phyloP scores from a whole-genome alignment of 2,329 filamentous ascomycete genomes.

The Colletotrichum agaves region DNA sequence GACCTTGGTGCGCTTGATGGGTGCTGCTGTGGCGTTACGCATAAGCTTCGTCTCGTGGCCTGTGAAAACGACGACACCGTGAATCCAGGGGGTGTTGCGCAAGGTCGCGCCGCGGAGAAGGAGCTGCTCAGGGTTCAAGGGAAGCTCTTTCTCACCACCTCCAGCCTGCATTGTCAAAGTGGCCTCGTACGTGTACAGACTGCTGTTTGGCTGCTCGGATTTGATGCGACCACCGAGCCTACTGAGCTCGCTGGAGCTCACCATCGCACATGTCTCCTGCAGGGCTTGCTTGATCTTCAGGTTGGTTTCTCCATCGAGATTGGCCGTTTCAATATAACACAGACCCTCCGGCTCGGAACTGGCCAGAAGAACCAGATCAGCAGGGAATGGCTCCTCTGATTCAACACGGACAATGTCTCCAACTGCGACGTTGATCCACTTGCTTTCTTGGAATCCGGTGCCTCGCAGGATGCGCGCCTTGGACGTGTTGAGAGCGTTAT shows the following conservation, averaged over 20 bases:
- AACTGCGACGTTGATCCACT: constrained; percentile 93
- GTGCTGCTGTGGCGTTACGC: constrained; percentile 96
- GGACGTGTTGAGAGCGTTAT: constrained; percentile 87
- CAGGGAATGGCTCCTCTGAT: constrained; percentile 94
- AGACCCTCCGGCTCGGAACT: constrained; percentile 97
- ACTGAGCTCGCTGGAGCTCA: constrained; percentile 87
- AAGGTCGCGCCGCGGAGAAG: constrained; percentile 92
- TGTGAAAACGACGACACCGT: constrained; percentile 95
- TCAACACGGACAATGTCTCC: constrained; percentile 94
- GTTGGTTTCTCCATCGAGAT: constrained; percentile 97
- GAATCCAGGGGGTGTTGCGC: constrained; percentile 96
- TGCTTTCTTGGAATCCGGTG: constrained; percentile 84
- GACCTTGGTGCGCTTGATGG: constrained; percentile 97
- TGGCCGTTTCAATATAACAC: constrained; percentile 98
- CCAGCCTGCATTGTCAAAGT: constrained; percentile 91
- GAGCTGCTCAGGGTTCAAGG: constrained; percentile 91
- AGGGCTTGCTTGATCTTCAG: constrained; percentile 98
- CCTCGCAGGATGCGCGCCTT: constrained; percentile 86
- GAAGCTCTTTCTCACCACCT: constrained; percentile 91
- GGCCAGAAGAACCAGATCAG: constrained; percentile 90
- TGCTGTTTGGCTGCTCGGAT: constrained; percentile 98
- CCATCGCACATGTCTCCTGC: constrained; percentile 88
- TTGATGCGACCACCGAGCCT: constrained; percentile 86
- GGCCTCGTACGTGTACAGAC: constrained; percentile 97
- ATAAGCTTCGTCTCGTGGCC: constrained; percentile 99